Conservation (phyloP, 495 filamentous ascomycete genomes). For the Diplogelasinospora grovesii region DNA sequence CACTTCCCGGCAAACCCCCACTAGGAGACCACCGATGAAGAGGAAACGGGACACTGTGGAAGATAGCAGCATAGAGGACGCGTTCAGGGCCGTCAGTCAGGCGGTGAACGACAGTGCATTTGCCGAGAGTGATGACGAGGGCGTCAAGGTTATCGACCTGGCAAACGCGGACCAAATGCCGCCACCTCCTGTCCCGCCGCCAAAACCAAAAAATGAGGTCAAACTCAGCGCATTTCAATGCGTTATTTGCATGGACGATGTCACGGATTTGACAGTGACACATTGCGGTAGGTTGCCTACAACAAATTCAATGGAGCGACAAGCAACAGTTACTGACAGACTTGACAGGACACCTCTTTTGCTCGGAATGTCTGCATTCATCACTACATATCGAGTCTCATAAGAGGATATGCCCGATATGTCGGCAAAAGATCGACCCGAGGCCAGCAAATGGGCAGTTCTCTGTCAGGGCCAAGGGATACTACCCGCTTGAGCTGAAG, state of each 20-base stretch:
- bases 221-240: constrained; percentile 58
- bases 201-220: constrained; percentile 43
- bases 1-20: too few relatives aligned
- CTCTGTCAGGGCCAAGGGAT: constrained; percentile 32
- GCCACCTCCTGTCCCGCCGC: constrained; percentile 40
- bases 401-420: constrained; percentile 46
- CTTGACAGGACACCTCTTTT: constrained; percentile 72
- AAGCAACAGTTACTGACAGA: background rate
- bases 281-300: constrained; percentile 61
- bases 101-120: constrained; percentile 2
- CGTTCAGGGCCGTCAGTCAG: too few relatives aligned
- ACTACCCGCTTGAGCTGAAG: constrained; percentile 56
- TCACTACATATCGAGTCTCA: constrained; percentile 55
- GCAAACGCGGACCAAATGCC: constrained; percentile 60
- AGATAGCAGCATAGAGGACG: too few relatives aligned
- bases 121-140: constrained; percentile 25
- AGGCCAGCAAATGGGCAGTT: constrained; percentile 35
- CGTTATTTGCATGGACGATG: constrained; percentile 80
- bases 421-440: constrained; percentile 49
- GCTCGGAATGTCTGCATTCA: constrained; percentile 70
- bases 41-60: constrained; percentile 6
- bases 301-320: background rate
- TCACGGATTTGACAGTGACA: constrained; percentile 66
- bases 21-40: too few relatives aligned
- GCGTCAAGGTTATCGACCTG: constrained; percentile 37